These are phyloP conservation scores for Claviceps citrina DNA, from an alignment of 2,329 filamentous ascomycete genomes.

Conservation along the genomic window DNA sequence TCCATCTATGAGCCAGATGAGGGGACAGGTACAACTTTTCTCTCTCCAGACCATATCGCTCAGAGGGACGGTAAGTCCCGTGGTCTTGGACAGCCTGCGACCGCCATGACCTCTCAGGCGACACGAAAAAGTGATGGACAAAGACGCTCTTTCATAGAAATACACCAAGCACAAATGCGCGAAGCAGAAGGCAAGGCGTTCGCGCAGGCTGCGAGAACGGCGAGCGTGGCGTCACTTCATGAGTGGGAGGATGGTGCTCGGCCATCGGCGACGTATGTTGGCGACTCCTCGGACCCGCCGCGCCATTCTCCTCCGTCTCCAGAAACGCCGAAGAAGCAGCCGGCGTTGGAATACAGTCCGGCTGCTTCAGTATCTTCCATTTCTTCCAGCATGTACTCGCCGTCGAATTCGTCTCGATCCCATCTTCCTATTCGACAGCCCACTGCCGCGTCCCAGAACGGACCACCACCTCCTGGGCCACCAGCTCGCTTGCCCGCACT, in stretches of 20 bases:
- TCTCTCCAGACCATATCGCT: neutral
- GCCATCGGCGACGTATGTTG: slow-evolving; percentile 7
- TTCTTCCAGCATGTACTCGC: slow-evolving; percentile 16
- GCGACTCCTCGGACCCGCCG: slow-evolving; percentile 14
- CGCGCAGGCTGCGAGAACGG: slow-evolving; percentile 29
- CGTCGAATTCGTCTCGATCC: slow-evolving; percentile 7
- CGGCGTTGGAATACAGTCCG: slow-evolving; percentile 25
- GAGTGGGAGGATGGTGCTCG: slow-evolving; percentile 17
- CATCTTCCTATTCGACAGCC: slow-evolving; percentile 10
- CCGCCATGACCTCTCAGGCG: slow-evolving; percentile 28
- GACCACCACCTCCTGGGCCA: slow-evolving; percentile 1
- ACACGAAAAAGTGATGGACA: slow-evolving; percentile 32
- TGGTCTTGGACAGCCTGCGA: slow-evolving; percentile 18
- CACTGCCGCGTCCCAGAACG: slow-evolving; percentile 14
- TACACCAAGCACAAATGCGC: slow-evolving; percentile 44
- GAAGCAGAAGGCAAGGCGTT: slow-evolving; percentile 45
- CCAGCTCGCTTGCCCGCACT: slow-evolving; percentile 15
- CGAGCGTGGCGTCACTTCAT: slow-evolving; percentile 19
- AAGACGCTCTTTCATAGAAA: slow-evolving; percentile 42
- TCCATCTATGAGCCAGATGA: slow-evolving; percentile 16
- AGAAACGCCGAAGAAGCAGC: slow-evolving; percentile 12
- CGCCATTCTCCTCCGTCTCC: slow-evolving; percentile 15
- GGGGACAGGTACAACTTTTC: neutral
- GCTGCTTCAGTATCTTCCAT: slow-evolving; percentile 22
- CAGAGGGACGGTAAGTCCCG: slow-evolving; percentile 10